These are phyloP conservation scores for Aspergillus ruber DNA, from an alignment of 2,329 filamentous ascomycete species.

Conservation along the genomic window DNA sequence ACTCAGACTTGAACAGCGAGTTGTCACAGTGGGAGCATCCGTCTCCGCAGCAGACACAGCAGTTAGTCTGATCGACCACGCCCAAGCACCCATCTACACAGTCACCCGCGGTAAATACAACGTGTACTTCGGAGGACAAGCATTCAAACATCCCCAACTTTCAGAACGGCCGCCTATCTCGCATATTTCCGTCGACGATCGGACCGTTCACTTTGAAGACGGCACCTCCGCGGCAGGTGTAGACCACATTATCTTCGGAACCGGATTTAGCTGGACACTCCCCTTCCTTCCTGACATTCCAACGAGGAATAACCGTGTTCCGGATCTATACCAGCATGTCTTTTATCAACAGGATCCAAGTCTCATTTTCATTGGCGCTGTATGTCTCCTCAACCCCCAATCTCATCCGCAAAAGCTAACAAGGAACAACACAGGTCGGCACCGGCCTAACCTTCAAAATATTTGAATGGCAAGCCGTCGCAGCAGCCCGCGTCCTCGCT, in stretches of 20 bases:
- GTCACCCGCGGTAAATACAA: slow-evolving; percentile 50
- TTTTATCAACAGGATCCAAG: slow-evolving; percentile 30
- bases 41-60: slow-evolving; percentile 57
- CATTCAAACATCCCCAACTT: slow-evolving; percentile 53
- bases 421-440: slow-evolving; percentile 22
- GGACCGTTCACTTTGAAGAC: slow-evolving; percentile 51
- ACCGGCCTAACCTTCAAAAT: slow-evolving; percentile 57
- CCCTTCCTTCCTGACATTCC: slow-evolving; percentile 52
- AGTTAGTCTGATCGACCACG: slow-evolving; percentile 43
- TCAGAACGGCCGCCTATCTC: slow-evolving; percentile 22
- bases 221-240: slow-evolving; percentile 48
- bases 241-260: slow-evolving; percentile 60
- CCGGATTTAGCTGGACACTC: slow-evolving; percentile 59
- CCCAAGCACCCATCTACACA: slow-evolving; percentile 45
- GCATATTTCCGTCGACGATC: slow-evolving; percentile 33
- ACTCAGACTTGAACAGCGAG: slow-evolving; percentile 35
- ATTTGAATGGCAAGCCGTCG: slow-evolving; percentile 62
- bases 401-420: neutral
- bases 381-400: slow-evolving; percentile 17
- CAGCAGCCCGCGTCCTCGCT: slow-evolving; percentile 53
- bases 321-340: slow-evolving; percentile 31
- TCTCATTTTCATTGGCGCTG: slow-evolving; percentile 40
- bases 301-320: slow-evolving; percentile 27
- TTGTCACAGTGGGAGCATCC: slow-evolving; percentile 56
- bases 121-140: slow-evolving; percentile 53